Conservation (phyloP, 164 flowering plant species). For the Akebia trifoliata region DNA sequence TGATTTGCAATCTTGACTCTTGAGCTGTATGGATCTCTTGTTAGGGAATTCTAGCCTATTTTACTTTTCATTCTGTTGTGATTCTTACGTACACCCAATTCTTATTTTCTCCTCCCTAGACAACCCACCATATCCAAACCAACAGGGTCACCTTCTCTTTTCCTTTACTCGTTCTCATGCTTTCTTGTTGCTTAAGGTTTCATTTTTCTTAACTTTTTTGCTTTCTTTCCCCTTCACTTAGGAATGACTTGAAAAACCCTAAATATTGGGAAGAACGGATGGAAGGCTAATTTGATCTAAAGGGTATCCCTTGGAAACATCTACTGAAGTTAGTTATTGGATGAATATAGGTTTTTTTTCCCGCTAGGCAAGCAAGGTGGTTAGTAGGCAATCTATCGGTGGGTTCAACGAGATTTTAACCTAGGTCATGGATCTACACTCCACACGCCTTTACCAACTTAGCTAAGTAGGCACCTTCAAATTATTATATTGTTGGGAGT, state of each 20-base stretch:
- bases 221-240: too few relatives aligned
- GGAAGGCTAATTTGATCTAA: neutral
- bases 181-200: neutral
- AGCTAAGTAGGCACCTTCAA: too few relatives aligned
- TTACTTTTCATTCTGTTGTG: neutral
- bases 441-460: too few relatives aligned
- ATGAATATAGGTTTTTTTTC: too few relatives aligned
- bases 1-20: too few relatives aligned
- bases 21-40: neutral
- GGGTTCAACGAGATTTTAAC: too few relatives aligned
- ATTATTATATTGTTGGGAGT: conserved; percentile 88
- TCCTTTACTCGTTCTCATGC: neutral
- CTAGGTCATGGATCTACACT: too few relatives aligned
- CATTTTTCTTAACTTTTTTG: too few relatives aligned
- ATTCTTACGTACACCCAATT: neutral
- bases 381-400: too few relatives aligned
- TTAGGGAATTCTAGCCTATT: neutral
- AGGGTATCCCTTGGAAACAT: neutral
- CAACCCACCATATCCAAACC: neutral
- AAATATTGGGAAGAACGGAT: neutral
- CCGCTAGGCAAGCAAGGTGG: too few relatives aligned
- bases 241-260: neutral
- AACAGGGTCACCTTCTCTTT: neutral
- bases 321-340: neutral
- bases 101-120: neutral